Evolutionary conservation across 257 asterid species (phyloP), one percentile per base, ranked within the genome.

Genomic region (Solanum megistacrolobum): DNA sequence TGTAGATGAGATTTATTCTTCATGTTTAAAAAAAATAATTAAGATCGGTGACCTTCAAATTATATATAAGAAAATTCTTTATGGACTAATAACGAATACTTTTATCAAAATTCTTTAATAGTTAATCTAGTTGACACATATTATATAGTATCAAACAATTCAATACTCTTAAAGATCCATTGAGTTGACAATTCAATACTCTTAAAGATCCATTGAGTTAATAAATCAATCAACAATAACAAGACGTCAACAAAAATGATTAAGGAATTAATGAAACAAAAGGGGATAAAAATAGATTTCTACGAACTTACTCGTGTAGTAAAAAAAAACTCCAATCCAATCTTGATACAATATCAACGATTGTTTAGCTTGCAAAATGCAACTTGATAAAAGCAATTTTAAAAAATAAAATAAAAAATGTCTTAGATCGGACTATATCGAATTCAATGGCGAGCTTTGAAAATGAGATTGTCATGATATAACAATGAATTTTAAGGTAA

Each of bases 41-140:
- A 4, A 10, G 3, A 23, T 23, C 0, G 0, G 0, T 23, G n/a
- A 60, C 6, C 7, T 60, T 23, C 3, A 9, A 60, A 21, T 9
- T 60, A 60, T 60, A 60, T 23, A 23, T 21, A 60, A 23, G 11
- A 23, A 60, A 9, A 60, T 7, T 7, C 65, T 55, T 23, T 60
- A 9, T 23, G 14, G n/a, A n/a, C 3, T 10, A 5, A 9, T 62
- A 10, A 62, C 2, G 7, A 62, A 62, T 62, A 23, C 14, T 9
- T 10, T 62, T 62, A 62, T 62, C 0, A 62, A 62, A n/a, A n/a
- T 4, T 9, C 3, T 4, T 62, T 23, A 8, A 62, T 62, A 62
- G 14, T 9, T 23, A 62, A 62, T 62, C 3, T 2, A 62, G 13
- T 23, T 62, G 31, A 62, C 31, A 5, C 66, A 58, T 58, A 20